Evolutionary conservation across 2,329 filamentous ascomycete genomes (phyloP).

Genomic region (Ophiostoma sp.): DNA sequence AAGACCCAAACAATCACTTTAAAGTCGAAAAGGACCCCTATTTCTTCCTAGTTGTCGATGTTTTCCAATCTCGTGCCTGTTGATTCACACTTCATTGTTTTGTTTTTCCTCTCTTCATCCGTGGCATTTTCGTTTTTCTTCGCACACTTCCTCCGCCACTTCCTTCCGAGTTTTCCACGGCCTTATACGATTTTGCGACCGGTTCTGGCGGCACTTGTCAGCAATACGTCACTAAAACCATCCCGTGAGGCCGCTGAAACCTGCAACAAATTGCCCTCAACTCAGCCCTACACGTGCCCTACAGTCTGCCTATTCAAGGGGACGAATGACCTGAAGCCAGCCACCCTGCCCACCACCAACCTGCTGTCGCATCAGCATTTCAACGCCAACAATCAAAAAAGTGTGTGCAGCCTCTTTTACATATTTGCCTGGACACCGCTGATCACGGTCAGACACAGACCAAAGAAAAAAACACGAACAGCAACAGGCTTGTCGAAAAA

Average conservation of each 20-base stretch:
- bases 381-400: neutral
- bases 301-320: neutral
- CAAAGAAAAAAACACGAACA: neutral
- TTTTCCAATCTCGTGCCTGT: neutral
- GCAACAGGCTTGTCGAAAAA: neutral
- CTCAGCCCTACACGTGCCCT: conserved; percentile 9
- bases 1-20: neutral
- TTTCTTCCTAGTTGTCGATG: neutral
- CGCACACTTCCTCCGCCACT: neutral
- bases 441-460: neutral
- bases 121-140: neutral
- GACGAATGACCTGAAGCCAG: neutral
- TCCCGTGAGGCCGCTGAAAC: neutral
- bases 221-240: conserved; percentile 20
- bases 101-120: neutral
- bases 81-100: neutral
- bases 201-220: conserved; percentile 11
- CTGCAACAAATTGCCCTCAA: neutral
- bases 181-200: neutral
- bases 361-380: neutral
- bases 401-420: conserved; percentile 5
- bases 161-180: neutral
- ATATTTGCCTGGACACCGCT: neutral
- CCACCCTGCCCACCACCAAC: neutral
- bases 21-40: conserved; percentile 1